Evolutionary conservation across 2,329 filamentous ascomycete genomes (phyloP).

Genomic region (Fusarium sublunatum): DNA sequence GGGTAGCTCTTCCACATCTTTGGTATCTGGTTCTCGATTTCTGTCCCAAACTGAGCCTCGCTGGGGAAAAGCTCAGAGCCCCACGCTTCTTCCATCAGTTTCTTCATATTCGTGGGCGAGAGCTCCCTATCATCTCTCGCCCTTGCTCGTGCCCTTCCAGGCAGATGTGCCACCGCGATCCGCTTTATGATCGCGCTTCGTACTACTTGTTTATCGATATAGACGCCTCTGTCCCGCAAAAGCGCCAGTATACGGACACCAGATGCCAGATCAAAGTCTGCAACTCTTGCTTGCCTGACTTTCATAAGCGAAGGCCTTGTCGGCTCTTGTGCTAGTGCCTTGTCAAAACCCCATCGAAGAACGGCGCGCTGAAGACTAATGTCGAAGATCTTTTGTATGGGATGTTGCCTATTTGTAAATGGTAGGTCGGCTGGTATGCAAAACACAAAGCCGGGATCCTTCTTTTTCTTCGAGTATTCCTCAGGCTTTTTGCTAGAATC

Average conservation of each 20-base stretch:
- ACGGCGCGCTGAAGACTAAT: constrained; percentile 53
- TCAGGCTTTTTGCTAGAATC: background rate
- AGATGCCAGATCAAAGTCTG: constrained; percentile 50
- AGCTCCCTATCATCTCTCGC: constrained; percentile 49
- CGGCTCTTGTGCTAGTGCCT: constrained; percentile 46
- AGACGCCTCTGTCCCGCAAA: constrained; percentile 51
- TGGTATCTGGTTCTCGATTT: constrained; percentile 47
- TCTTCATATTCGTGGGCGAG: constrained; percentile 47
- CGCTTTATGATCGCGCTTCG: constrained; percentile 46
- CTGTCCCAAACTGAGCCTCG: constrained; percentile 35
- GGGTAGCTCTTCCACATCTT: constrained; percentile 49
- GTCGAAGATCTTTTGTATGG: constrained; percentile 60
- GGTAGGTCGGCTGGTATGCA: constrained; percentile 57
- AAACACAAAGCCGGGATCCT: constrained; percentile 9
- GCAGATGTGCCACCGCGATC: constrained; percentile 47
- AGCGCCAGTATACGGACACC: constrained; percentile 53
- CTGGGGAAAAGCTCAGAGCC: constrained; percentile 48
- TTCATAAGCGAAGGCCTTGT: constrained; percentile 19
- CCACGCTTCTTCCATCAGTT: constrained; percentile 51
- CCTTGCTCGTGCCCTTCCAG: constrained; percentile 45
- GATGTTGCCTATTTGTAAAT: constrained; percentile 56
- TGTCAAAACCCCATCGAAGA: constrained; percentile 60
- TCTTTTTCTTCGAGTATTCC: constrained; percentile 2
- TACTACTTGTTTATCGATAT: constrained; percentile 50
- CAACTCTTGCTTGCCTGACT: constrained; percentile 19